Conservation (phyloP, 192 early-diverging fungal genomes). For the Umbelopsis sp. region DNA sequence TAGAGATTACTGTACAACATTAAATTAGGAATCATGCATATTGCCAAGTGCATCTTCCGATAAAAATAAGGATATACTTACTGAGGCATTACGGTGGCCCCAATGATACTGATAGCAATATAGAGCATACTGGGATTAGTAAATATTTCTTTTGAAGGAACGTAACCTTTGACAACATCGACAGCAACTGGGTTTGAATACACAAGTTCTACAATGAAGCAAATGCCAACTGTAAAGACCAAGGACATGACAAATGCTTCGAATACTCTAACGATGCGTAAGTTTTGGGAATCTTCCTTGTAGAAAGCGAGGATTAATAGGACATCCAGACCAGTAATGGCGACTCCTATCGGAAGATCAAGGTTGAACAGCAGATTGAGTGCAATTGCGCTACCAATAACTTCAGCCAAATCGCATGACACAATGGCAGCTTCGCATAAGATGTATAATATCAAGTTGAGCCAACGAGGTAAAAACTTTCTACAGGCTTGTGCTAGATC, state of each 20-base stretch:
- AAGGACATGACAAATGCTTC: slow-evolving; percentile 70
- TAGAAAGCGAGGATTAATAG: slow-evolving; percentile 66
- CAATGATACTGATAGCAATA: slow-evolving; percentile 80
- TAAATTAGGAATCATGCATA: not conserved
- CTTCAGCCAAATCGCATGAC: slow-evolving; percentile 82
- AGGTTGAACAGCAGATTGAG: slow-evolving; percentile 73
- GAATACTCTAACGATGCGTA: slow-evolving; percentile 57
- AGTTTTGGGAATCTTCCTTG: slow-evolving; percentile 42
- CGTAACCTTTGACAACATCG: slow-evolving; percentile 67
- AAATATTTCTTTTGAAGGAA: slow-evolving; percentile 60
- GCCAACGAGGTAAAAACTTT: slow-evolving; percentile 53
- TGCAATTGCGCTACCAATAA: slow-evolving; percentile 83
- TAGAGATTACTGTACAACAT: slow-evolving; percentile 58
- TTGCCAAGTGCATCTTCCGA: not conserved
- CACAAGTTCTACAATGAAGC: slow-evolving; percentile 65
- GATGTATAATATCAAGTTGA: slow-evolving; percentile 68
- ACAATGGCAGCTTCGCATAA: slow-evolving; percentile 79
- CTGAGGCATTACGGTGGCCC: slow-evolving; percentile 76
- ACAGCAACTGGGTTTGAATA: slow-evolving; percentile 57
- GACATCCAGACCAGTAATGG: slow-evolving; percentile 76
- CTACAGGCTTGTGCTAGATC: slow-evolving; percentile 77
- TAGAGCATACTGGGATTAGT: slow-evolving; percentile 60
- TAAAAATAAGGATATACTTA: not conserved
- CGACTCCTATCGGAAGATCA: slow-evolving; percentile 71
- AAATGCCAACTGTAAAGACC: slow-evolving; percentile 62